Conservation (phyloP, 192 early-diverging fungal genomes). For the Podila epicladia region DNA sequence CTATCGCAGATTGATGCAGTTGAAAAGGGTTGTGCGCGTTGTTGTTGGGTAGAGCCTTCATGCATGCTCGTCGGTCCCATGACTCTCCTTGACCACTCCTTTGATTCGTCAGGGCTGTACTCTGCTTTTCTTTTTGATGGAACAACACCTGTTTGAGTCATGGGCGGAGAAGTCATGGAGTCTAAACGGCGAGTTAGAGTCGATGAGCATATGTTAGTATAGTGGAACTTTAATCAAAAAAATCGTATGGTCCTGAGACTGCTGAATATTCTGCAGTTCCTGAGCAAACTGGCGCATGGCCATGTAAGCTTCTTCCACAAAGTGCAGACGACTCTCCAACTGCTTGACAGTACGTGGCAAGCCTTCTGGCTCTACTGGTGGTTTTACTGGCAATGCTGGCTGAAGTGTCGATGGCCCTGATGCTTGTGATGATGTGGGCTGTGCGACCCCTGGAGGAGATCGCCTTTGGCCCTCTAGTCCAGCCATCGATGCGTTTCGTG, state of each 20-base stretch:
- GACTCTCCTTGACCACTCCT: slow-evolving; percentile 25
- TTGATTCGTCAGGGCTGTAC: slow-evolving; percentile 20
- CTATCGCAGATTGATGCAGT: slow-evolving; percentile 1
- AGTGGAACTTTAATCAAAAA: neutral
- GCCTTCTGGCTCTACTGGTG: slow-evolving; percentile 5
- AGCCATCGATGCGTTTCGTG: neutral
- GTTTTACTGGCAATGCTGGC: slow-evolving; percentile 2
- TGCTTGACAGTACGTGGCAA: slow-evolving; percentile 24
- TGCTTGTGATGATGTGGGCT: neutral
- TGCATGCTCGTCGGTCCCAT: neutral
- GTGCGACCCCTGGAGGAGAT: no score
- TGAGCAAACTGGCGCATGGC: slow-evolving; percentile 34
- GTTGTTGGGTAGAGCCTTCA: neutral
- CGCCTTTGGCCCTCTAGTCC: neutral
- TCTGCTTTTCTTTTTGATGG: slow-evolving; percentile 46
- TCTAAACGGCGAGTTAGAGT: neutral
- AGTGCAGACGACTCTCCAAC: slow-evolving; percentile 28
- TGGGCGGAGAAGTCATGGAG: slow-evolving; percentile 27
- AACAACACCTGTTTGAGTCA: slow-evolving; percentile 20
- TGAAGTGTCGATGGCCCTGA: neutral
- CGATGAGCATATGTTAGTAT: neutral
- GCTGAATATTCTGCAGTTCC: slow-evolving; percentile 38
- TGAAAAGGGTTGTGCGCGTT: neutral
- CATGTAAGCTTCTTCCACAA: slow-evolving; percentile 46
- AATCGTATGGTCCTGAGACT: slow-evolving; percentile 37